Evolutionary conservation across 306 rosid species (phyloP), one percentile per base, ranked within the genome.

Genomic region (Potentilla sterilis): DNA sequence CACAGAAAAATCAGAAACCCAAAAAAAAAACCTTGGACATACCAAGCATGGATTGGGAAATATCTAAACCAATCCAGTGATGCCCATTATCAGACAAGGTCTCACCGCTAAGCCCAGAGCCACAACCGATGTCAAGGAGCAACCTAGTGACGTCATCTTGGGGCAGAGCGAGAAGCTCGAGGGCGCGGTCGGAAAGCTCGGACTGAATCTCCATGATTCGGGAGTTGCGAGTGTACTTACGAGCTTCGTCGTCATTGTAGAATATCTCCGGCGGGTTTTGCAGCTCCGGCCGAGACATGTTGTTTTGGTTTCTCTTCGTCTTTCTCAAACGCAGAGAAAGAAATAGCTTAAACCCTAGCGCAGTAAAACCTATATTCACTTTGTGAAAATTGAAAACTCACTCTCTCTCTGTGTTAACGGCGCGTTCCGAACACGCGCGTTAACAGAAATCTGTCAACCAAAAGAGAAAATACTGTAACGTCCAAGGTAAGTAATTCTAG

Each of bases 91-190:
- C 95, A 0, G 98, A 51, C 43, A 92, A 81, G 14, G 92, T 90
- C 83, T 92, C 98, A 1, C 98, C 98, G 62, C 97, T 95, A 41
- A 95, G 97, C 63, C 97, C 97, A 3, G 97, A 95, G 42, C 98
- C 98, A 77, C 97, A 95, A 70, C 98, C 98, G 74, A 94, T 85
- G 74, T 94, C 98, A 2, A 92, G 92, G 15, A 94, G 97, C 77
- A 94, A 76, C 76, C 88, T 92, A 18, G 97, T 97, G 69, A 86
- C 74, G 76, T 76, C 90, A 24, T 95, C 97, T 8, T 89, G 86
- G 10, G 98, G 97, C 69, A 95, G 48, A 66, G 89, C 89, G 24
- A 95, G 98, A 75, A 95, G 86, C 80, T 95, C 98, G 43, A 92
- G 37, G 2, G 98, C 97, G 76, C 98, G 86, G 79, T 88, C 92